phyloP scores from a whole-genome alignment of 768 basidiomycete species.

The Mycena vitilis region DNA sequence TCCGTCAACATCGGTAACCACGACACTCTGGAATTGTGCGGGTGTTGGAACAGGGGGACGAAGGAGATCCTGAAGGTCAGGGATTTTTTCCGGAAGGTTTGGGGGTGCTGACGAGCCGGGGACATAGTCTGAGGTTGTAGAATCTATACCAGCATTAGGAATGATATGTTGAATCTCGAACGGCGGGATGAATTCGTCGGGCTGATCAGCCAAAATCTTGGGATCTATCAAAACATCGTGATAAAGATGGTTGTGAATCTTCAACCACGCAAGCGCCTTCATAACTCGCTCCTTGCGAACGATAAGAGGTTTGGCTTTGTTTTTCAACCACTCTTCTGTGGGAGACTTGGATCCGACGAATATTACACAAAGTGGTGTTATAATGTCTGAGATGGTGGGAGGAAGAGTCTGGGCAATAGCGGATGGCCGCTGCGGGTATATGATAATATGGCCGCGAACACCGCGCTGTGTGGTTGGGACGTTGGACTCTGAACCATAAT shows the following conservation, averaged over 20 bases:
- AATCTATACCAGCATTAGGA: not conserved
- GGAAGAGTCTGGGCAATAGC: not conserved
- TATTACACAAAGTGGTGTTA: not conserved
- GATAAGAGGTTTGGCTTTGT: not conserved
- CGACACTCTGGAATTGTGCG: not conserved
- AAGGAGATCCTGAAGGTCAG: not conserved
- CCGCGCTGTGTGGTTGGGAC: not conserved
- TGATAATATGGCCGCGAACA: not conserved
- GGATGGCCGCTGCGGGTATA: not conserved
- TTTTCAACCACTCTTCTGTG: not conserved
- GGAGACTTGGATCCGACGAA: not conserved
- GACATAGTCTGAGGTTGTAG: not conserved
- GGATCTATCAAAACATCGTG: not conserved
- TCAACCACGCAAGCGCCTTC: not conserved
- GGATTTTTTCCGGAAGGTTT: not conserved
- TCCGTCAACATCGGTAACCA: not conserved
- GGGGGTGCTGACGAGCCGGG: not conserved
- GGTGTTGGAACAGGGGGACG: not conserved
- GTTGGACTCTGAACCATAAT: not conserved
- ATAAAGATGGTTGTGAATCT: not conserved
- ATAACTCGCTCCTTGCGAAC: not conserved
- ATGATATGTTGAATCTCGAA: not conserved
- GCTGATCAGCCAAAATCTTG: not conserved
- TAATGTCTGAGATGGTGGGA: not conserved
- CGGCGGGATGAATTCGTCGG: not conserved